A percentile compares a stretch with the other conserved stretches of the same genome.
These are phyloP conservation scores for Dryas integrifolia DNA, from an alignment of 331 rosid species.

Conservation along the genomic window DNA sequence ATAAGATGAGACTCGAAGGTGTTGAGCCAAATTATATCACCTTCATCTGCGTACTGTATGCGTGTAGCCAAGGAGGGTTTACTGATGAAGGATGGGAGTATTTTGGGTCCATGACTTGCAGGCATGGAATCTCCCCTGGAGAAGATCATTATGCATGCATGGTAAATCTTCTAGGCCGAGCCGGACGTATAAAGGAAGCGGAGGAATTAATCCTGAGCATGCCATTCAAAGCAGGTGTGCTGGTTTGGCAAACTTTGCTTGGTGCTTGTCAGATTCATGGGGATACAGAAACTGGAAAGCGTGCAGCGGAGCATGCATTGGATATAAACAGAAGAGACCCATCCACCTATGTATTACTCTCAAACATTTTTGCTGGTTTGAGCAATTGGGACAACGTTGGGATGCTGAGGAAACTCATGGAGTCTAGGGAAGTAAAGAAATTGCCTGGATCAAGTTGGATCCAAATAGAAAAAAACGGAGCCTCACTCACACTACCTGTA, in stretches of 20 bases:
- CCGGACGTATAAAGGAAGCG: conserved; percentile 65
- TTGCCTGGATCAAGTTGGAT: conserved; percentile 74
- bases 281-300: conserved; percentile 54
- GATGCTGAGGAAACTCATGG: conserved; percentile 62
- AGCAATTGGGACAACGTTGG: conserved; percentile 58
- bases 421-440: conserved; percentile 61
- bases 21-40: conserved; percentile 63
- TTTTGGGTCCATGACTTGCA: conserved; percentile 52
- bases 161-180: conserved; percentile 69
- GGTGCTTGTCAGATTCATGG: conserved; percentile 66
- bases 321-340: conserved; percentile 49
- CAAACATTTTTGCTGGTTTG: conserved; percentile 63
- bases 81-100: conserved; percentile 58
- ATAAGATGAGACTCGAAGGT: conserved; percentile 51
- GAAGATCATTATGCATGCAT: conserved; percentile 78
- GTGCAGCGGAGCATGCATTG: conserved; percentile 58
- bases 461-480: conserved; percentile 18
- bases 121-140: conserved; percentile 52
- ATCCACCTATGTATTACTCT: conserved; percentile 61
- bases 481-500: too few species aligned
- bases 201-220: conserved; percentile 53
- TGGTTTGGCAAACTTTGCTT: conserved; percentile 77
- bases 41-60: conserved; percentile 66
- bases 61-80: conserved; percentile 79
- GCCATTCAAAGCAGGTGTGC: conserved; percentile 55